Conservation (phyloP, 225 moss, liverwort and hornwort genomes). For the Anthoceros angustus region DNA sequence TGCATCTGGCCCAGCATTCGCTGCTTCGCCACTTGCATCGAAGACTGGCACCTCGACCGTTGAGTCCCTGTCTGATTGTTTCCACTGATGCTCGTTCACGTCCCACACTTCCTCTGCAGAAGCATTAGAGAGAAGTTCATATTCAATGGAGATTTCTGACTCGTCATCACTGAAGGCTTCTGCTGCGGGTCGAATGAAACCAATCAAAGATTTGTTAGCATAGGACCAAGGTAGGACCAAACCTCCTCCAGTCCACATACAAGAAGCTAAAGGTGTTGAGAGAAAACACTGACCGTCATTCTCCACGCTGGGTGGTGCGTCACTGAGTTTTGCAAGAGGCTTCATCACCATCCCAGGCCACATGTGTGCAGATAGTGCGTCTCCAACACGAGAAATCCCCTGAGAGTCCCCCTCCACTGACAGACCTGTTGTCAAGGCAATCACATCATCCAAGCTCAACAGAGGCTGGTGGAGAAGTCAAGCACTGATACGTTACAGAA, state of each 20-base stretch:
- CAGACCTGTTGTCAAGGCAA: conserved; percentile 39
- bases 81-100: conserved; percentile 71
- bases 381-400: conserved; percentile 67
- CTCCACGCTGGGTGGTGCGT: conserved; percentile 20
- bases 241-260: background rate
- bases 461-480: background rate
- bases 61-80: conserved; percentile 32
- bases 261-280: background rate
- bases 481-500: background rate
- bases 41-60: conserved; percentile 25
- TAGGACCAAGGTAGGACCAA: background rate
- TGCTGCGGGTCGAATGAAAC: conserved; percentile 5
- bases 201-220: conserved; percentile 7
- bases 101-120: conserved; percentile 87
- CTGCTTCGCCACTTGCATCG: conserved; percentile 13
- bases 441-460: conserved; percentile 7
- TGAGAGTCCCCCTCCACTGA: conserved; percentile 94
- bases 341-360: conserved; percentile 94
- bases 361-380: conserved; percentile 90
- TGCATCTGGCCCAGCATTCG: background rate
- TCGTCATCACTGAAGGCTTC: conserved; percentile 70
- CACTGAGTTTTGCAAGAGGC: conserved; percentile 26
- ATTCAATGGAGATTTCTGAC: conserved; percentile 76
- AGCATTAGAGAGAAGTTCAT: conserved; percentile 85
- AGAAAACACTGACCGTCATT: conserved; percentile 13